Base-by-base conservation (phyloP, 805 yeast species). In the Tetrapisispora arboricola region DNA sequence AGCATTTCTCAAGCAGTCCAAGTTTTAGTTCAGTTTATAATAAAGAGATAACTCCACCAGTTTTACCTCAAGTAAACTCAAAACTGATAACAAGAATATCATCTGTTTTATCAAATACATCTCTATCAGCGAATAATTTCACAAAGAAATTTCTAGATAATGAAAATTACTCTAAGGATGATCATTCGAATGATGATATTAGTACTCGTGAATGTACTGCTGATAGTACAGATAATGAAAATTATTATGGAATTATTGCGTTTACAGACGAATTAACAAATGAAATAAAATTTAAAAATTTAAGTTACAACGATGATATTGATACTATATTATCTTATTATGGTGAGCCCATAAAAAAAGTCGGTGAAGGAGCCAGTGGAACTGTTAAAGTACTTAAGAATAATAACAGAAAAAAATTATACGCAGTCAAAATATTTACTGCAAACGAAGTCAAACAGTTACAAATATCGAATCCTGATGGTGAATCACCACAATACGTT, bases 321-420 rank as follows among this genome's bases (percentile, higher is more conserved):
- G 55, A 58, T 21, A 67, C 64, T 40, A 45, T 74, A 32, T 57
- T 75, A 42, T 71, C 76, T 40, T 80, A 81, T 51, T 86, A 85
- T 60, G 92, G 94, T 31, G 69, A 76, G 19, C 73, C 80, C 2
- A 94, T 94, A 11, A 72, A 73, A 46, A 67, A 80, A 18, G 66
- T 86, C 38, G 97, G 97, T 18, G 78, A 88, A 43, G 97, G 97
- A 12, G 96, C 96, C 1, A 88, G 94, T 19, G 96, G 97, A 2
- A 80, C 92, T 0, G 97, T 88, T n/a, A 73, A 82, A 32, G 70
- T 85, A 40, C 81, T 87, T 44, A 75, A 76, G 44, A 72, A 82
- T 39, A 58, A 72, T 0, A 79, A 78, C 48, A 72, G 75, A 19
- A n/a, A 25, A 18, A 71, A 74, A 45, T 58, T 84, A 4, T 86